phyloP scores from a whole-genome alignment of 164 flowering plant species.

The Dillenia suffruticosa region DNA sequence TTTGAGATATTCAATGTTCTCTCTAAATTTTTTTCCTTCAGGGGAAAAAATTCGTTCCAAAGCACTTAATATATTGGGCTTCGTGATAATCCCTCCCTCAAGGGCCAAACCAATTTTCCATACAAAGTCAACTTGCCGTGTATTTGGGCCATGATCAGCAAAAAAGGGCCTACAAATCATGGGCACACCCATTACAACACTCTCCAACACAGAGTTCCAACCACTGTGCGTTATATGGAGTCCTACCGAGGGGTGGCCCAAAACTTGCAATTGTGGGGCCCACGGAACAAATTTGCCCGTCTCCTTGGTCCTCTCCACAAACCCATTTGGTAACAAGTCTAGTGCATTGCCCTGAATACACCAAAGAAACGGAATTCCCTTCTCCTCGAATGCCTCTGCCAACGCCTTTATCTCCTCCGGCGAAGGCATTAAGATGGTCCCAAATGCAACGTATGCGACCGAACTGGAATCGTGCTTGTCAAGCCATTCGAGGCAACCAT shows the following conservation, averaged over 20 bases:
- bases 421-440: too few species aligned
- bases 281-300: conserved; percentile 24
- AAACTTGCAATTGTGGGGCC: conserved; percentile 19
- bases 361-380: too few species aligned
- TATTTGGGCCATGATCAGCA: conserved; percentile 2
- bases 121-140: not conserved
- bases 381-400: too few species aligned
- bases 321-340: conserved; percentile 17
- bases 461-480: too few species aligned
- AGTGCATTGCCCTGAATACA: too few species aligned
- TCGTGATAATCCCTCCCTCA: not conserved
- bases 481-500: too few species aligned
- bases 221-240: not conserved
- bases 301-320: conserved; percentile 12
- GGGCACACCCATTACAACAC: conserved; percentile 5
- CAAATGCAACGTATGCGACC: too few species aligned
- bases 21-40: too few species aligned
- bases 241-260: conserved; percentile 11
- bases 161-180: conserved; percentile 2
- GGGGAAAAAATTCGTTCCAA: too few species aligned
- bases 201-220: conserved; percentile 3
- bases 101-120: conserved; percentile 5
- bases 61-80: too few species aligned
- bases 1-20: too few species aligned
- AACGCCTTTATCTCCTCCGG: too few species aligned